Conservation (phyloP, 2,329 filamentous ascomycete genomes). For the Aspergillus sp. region DNA sequence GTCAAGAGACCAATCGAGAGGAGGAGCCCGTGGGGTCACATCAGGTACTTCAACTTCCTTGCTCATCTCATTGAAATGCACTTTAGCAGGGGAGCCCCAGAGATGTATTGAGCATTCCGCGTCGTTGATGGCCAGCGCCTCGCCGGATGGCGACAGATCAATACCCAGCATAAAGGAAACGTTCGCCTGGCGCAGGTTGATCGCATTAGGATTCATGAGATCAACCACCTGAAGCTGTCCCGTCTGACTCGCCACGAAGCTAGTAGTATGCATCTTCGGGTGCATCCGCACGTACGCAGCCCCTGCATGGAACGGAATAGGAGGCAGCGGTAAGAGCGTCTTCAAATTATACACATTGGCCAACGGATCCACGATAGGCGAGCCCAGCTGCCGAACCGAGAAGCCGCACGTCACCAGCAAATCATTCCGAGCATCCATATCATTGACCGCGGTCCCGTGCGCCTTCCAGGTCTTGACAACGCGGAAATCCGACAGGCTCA, state of each 20-base stretch:
- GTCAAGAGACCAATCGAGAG: slow-evolving; percentile 62
- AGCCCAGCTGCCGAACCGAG: slow-evolving; percentile 69
- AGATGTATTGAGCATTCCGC: slow-evolving; percentile 69
- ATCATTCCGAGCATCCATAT: slow-evolving; percentile 95
- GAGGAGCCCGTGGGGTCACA: slow-evolving; percentile 50
- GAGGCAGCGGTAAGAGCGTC: slow-evolving; percentile 75
- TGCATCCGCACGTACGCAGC: slow-evolving; percentile 96
- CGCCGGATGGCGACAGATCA: slow-evolving; percentile 79
- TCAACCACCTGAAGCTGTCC: slow-evolving; percentile 95
- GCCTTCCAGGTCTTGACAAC: slow-evolving; percentile 84
- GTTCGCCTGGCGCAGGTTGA: slow-evolving; percentile 74
- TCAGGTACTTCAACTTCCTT: slow-evolving; percentile 71
- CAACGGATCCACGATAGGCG: slow-evolving; percentile 79
- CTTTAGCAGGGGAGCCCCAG: slow-evolving; percentile 78
- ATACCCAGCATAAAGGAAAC: slow-evolving; percentile 68
- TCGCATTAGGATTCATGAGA: slow-evolving; percentile 83
- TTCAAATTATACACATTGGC: slow-evolving; percentile 95
- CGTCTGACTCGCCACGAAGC: slow-evolving; percentile 81
- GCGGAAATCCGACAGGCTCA: slow-evolving; percentile 69
- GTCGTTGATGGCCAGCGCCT: slow-evolving; percentile 73
- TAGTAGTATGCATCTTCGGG: slow-evolving; percentile 87
- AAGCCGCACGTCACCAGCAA: slow-evolving; percentile 93
- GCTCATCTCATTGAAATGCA: slow-evolving; percentile 76
- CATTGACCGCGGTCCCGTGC: slow-evolving; percentile 78
- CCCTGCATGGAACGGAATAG: slow-evolving; percentile 83